Evolutionary conservation across 192 early-diverging fungal species (phyloP).

Genomic region (Linnemannia hyalina): DNA sequence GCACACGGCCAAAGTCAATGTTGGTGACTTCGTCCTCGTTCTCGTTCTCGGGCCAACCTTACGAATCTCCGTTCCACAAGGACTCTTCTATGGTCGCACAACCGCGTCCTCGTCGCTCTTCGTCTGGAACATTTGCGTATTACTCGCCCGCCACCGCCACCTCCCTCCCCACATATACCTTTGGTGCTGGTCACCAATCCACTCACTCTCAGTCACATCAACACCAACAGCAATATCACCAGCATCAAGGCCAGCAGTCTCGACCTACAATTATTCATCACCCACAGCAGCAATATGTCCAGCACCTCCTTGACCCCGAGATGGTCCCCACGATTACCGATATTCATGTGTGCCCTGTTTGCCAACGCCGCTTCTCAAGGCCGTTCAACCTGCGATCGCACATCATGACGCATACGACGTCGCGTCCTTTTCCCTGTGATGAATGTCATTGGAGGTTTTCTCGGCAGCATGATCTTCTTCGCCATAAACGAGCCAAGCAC

Average conservation of each 20-base stretch:
- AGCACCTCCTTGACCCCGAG: constrained; percentile 40
- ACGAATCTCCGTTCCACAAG: constrained; percentile 22
- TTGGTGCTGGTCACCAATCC: constrained; percentile 21
- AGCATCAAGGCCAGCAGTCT: neutral
- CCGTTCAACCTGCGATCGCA: constrained; percentile 87
- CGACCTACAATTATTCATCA: constrained; percentile 4
- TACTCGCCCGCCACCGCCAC: neutral
- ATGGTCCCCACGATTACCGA: constrained; percentile 46
- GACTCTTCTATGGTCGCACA: constrained; percentile 9
- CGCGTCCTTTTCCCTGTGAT: constrained; percentile 81
- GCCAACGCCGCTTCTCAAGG: constrained; percentile 67
- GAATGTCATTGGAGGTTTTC: constrained; percentile 86
- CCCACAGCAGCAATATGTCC: constrained; percentile 32
- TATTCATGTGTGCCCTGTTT: constrained; percentile 51
- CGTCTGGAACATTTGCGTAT: constrained; percentile 12
- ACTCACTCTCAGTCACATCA: constrained; percentile 3
- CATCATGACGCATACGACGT: constrained; percentile 78
- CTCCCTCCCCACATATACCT: constrained; percentile 9
- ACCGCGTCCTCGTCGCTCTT: constrained; percentile 13
- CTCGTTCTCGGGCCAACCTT: constrained; percentile 11
- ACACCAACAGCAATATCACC: neutral
- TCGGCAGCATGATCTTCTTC: constrained; percentile 58
- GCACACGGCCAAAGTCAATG: constrained; percentile 34
- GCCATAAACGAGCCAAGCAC: constrained; percentile 50
- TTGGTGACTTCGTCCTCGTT: constrained; percentile 16